Evolutionary conservation across 1,284 basidiomycete species (phyloP), one percentile per base, ranked within the genome.

Genomic region (Rhodotorula sp.): DNA sequence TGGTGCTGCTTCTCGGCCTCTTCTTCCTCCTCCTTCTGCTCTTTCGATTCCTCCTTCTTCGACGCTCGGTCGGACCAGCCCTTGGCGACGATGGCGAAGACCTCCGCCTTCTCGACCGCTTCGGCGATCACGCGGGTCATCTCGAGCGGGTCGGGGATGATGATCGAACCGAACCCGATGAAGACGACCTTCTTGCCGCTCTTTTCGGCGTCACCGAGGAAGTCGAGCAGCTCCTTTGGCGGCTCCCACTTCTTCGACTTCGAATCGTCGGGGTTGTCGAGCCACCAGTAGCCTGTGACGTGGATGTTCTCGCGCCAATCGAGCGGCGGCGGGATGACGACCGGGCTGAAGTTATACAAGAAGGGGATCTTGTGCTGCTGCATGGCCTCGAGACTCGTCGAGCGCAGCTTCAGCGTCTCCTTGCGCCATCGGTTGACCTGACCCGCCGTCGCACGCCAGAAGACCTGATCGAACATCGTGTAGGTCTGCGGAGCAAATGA

Each of bases 251-350:
- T 91, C 52, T 68, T 67, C 32, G 87, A 84, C 13, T 77, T 76
- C 67, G 88, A 88, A 59, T 91, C 90, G 73, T 94, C 90, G 3
- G 93, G 91, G 73, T 93, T 90, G 71, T 94, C 88, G 58, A 96
- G 84, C 85, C 93, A 94, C 94, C 94, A 97, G 81, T 95, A 96
- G 10, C 93, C 94, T 62, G 93, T 95, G 1, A 97, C 88, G 62
- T 92, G 89, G 72, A 98, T 96, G 92, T 94, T 97, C 80, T 98
- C 95, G 11, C 92, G 92, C 95, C 95, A 99, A 80, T 99, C 95
- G 64, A 96, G 81, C 9, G 94, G 94, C 29, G 88, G 90, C 13
- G 93, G 93, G 17, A 95, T 91, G 32, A 93, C 84, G 59, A 71
- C 70, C 11, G 76, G 74, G n/a, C 59, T 65, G 79, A 98, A 98